These are phyloP conservation scores for Nakazawaea sp. DNA, from an alignment of 805 yeast genomes.

Conservation along the genomic window DNA sequence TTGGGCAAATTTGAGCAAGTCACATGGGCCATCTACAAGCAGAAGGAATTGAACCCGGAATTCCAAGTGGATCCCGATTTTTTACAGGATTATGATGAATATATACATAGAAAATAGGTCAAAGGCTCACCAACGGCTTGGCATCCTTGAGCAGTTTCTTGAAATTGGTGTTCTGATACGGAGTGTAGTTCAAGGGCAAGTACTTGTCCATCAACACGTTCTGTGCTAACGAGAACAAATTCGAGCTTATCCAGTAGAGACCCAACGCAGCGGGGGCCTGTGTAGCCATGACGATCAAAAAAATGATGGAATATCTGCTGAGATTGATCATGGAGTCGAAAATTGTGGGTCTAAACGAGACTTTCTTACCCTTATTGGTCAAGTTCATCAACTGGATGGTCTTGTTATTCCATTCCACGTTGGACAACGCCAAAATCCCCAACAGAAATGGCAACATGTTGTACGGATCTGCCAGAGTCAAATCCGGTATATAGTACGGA, in stretches of 20 bases:
- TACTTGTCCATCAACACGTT: slow-evolving; percentile 62
- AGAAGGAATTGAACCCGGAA: slow-evolving; percentile 2
- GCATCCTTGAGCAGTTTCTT: slow-evolving; percentile 4
- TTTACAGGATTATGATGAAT: slow-evolving; percentile 3
- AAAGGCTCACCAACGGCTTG: slow-evolving; percentile 6
- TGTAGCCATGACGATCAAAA: slow-evolving; percentile 76
- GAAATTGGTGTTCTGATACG: slow-evolving; percentile 22
- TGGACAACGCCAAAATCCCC: slow-evolving; percentile 66
- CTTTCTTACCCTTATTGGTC: slow-evolving; percentile 30
- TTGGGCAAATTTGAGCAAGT: slow-evolving; percentile 10
- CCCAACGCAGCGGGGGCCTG: slow-evolving; percentile 82
- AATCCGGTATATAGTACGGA: slow-evolving; percentile 51
- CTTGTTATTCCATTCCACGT: slow-evolving; percentile 75
- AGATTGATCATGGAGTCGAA: slow-evolving; percentile 61
- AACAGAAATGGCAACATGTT: slow-evolving; percentile 62
- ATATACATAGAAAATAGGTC: slow-evolving; percentile 3
- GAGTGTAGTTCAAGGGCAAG: slow-evolving; percentile 52
- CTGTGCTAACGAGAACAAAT: slow-evolving; percentile 67
- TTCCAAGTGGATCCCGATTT: slow-evolving; percentile 1
- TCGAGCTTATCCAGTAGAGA: slow-evolving; percentile 89
- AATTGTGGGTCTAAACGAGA: slow-evolving; percentile 45
- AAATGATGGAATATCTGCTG: slow-evolving; percentile 68
- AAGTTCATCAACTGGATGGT: slow-evolving; percentile 49
- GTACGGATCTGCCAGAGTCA: slow-evolving; percentile 54
- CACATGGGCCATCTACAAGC: slow-evolving; percentile 10